Base-by-base conservation (phyloP, 2,329 filamentous ascomycete species). In the Aspergillus niger region DNA sequence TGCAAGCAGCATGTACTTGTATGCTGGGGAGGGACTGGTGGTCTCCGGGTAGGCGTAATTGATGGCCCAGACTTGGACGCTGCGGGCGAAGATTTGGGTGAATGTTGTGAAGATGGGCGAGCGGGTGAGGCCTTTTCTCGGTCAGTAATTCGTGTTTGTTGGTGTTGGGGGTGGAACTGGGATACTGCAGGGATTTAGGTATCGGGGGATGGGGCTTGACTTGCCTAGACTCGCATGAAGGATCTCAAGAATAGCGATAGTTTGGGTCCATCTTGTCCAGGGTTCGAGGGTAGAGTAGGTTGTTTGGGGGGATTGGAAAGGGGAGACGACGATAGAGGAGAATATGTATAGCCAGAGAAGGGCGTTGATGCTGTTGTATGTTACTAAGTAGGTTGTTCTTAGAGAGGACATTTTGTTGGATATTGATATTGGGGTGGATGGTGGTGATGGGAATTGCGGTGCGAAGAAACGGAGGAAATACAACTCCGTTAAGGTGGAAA, bases 61-160 rank as follows among this genome's bases (percentile, higher is more conserved):
- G 17, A 73, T 68, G 26, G 70, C 70, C 69, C 71, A 73, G 57
- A 72, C 70, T 47, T 73, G 71, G n/a, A 71, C 67, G 58, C 65
- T 69, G 52, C 71, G 71, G 15, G 69, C 69, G 57, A 71, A 73
- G 24, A 68, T 65, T 57, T 73, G 70, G 0, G 69, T 72, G 54
- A 72, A 73, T 44, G 70, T 73, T 5, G 69, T 72, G 57, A 69
- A 69, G 54, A 73, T 60, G 15, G 71, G 69, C 30, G 69, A 63
- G 43, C 69, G 67, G 47, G 69, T 71, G 24, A 73, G 59, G 55
- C 68, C 71, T 72, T 39, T 49, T 38, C 13, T 26, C 32, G 2
- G 11, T 32, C 15, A n/a, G 41, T 22, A 8, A n/a, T 50, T 54
- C 36, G 4, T 11, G 39, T 38, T n/a, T 28, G 22, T 61, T 54